Percentiles rank a stretch among this genome's conserved stretches.
Evolutionary conservation across 2,329 filamentous ascomycete species (phyloP).

Genomic region (Beauveria varroae): DNA sequence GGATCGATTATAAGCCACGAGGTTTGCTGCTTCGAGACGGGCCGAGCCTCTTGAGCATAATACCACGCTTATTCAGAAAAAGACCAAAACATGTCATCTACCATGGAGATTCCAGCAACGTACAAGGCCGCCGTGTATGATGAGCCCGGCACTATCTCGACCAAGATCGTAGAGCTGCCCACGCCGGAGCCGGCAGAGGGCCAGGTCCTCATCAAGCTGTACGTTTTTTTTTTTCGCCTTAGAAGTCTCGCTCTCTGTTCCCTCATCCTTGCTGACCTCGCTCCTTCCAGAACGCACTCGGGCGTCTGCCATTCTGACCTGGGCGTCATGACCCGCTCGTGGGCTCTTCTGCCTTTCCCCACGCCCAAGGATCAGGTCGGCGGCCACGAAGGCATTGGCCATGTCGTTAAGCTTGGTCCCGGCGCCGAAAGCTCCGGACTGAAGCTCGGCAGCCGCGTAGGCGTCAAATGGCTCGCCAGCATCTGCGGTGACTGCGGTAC

Average conservation of each 20-base stretch:
- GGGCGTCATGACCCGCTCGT: slow-evolving; percentile 12
- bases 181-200: slow-evolving; percentile 18
- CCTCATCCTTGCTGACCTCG: neutral
- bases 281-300: slow-evolving; percentile 15
- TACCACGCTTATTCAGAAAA: neutral
- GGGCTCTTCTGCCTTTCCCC: slow-evolving; percentile 7
- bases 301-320: slow-evolving; percentile 22
- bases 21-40: too few relatives aligned
- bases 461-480: slow-evolving; percentile 59
- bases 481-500: slow-evolving; percentile 44
- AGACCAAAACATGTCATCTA: neutral
- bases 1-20: too few relatives aligned
- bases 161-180: slow-evolving; percentile 19
- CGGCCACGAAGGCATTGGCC: slow-evolving; percentile 62
- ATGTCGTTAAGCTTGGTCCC: slow-evolving; percentile 57
- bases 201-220: slow-evolving; percentile 20
- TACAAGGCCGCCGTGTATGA: slow-evolving; percentile 18
- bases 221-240: neutral
- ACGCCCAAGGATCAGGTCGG: slow-evolving; percentile 33
- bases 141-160: slow-evolving; percentile 20
- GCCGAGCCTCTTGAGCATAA: too few relatives aligned
- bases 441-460: slow-evolving; percentile 61
- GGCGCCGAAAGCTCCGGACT: slow-evolving; percentile 47
- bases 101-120: slow-evolving; percentile 6
- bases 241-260: too few relatives aligned